Base-by-base conservation (phyloP, 768 basidiomycete genomes). In the Clitopilus passeckerianus region DNA sequence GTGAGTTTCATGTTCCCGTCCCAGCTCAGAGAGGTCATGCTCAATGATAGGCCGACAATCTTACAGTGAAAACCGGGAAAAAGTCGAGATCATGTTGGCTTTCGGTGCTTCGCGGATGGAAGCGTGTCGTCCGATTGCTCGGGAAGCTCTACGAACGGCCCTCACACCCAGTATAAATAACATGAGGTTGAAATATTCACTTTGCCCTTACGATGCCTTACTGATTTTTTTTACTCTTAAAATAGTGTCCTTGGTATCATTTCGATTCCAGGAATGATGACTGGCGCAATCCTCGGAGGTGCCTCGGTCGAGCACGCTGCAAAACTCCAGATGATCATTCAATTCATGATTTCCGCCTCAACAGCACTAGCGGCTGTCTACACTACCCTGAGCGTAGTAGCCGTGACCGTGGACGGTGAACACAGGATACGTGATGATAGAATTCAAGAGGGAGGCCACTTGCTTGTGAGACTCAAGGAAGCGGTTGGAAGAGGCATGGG, bases 291-390 rank as follows among this genome's bases (percentile, higher is more conserved):
- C 61, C 84, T 95, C 14, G 93, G 91, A 12, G 93, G 92, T 0
- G 83, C 90, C 9, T 86, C 87, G 24, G 90, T 95, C 37, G 80
- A 91, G 18, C 91, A 93, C 70, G 94, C 93, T 0, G 91, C 90
- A 2, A 84, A 86, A 57, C 74, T 95, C 15, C 94, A 95, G 65
- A 93, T 94, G 87, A 86, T 95, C 60, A 92, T 95, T 74, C 90
- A 93, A 86, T 95, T 95, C 72, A 91, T 94, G 88, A 92, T 94
- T 52, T 86, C 87, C 2, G 86, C 92, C 0, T 83, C 85, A 59
- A 89, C 89, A 0, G 84, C 86, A 0, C 80, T 95, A 22, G 83
- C 89, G 12, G 80, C 86, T 2, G 86, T 91, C 57, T 74, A 82
- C 56, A 81, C 85, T 2, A 86, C 87, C 0, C 71, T 86, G 58